Evolutionary conservation across 495 filamentous ascomycete genomes (phyloP), one percentile per base, ranked within the genome.

Genomic region (Penicillium cinerascens): DNA sequence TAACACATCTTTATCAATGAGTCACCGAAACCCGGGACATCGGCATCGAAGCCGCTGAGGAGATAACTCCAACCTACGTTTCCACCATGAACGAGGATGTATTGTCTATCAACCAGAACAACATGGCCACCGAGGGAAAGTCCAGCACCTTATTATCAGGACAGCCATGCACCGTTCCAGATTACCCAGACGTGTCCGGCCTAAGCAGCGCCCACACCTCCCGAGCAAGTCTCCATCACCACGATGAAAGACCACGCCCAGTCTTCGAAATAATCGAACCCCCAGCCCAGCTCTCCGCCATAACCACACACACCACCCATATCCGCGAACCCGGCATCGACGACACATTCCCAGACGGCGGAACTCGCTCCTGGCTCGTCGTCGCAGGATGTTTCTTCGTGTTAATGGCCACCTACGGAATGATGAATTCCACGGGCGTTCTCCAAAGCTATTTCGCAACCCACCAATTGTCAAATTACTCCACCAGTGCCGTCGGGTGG

Each of bases 341-440:
- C 13, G 69, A 74, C 11, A 44, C 66, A 38, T 86, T 85, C 54
- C 83, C 83, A 6, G 84, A 87, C 54, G 84, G 84, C 38, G 85
- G 83, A 6, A 51, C 68, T 1, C 56, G 70, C 42, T 83, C 81
- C 39, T 87, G 83, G 83, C 75, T 84, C 15, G 83, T 87, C 1
- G 78, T 88, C 2, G 53, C 82, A 6, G 83, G 82, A 2, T 83
- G 82, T 7, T 88, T 86, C 68, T 76, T 75, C 62, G 74, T 81
- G 39, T 79, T 87, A 55, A 66, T 82, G 50, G 77, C 78, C 21
- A 77, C 81, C 10, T 86, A 81, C 59, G 85, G 84, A 0, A 69
- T 86, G 40, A 81, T 75, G 83, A 75, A 85, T 65, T 78, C 76
- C 10, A 74, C 82, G 4, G 84, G 82, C 42, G 78, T 86, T 2